Percentiles rank a stretch among this genome's conserved stretches.
Conservation (phyloP, 306 rosid genomes). For the Cucurbita ficifolia region DNA sequence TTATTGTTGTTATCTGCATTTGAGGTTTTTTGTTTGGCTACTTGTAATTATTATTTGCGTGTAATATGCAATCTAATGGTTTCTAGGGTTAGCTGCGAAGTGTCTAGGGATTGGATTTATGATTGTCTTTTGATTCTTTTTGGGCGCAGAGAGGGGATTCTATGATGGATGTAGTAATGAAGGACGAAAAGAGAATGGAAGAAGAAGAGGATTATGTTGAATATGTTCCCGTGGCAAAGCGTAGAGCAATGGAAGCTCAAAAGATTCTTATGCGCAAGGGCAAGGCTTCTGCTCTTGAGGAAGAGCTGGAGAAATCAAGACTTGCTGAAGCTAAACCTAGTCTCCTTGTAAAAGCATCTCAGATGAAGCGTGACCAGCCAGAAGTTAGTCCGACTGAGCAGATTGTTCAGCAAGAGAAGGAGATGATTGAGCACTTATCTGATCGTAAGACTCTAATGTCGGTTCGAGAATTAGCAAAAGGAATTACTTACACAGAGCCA, state of each 20-base stretch:
- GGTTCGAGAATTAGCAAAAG: constrained; percentile 86
- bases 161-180: constrained; percentile 11
- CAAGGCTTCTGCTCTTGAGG: constrained; percentile 39
- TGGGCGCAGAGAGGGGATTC: not conserved
- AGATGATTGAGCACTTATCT: constrained; percentile 76
- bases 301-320: constrained; percentile 45
- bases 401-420: constrained; percentile 74
- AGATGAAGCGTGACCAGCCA: constrained; percentile 70
- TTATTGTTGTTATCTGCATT: not conserved
- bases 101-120: not conserved
- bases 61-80: not conserved
- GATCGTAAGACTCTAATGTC: constrained; percentile 82
- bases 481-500: constrained; percentile 73
- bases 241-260: constrained; percentile 80
- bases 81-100: not conserved
- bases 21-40: not conserved
- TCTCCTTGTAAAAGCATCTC: constrained; percentile 66
- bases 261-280: constrained; percentile 77
- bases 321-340: constrained; percentile 65
- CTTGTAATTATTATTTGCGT: not conserved
- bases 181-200: constrained; percentile 38
- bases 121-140: not conserved
- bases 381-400: constrained; percentile 71
- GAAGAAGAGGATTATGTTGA: constrained; percentile 68
- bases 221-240: constrained; percentile 79